Base-by-base conservation (phyloP, 176 grass and related monocot genomes). In the Lolium multiflorum region DNA sequence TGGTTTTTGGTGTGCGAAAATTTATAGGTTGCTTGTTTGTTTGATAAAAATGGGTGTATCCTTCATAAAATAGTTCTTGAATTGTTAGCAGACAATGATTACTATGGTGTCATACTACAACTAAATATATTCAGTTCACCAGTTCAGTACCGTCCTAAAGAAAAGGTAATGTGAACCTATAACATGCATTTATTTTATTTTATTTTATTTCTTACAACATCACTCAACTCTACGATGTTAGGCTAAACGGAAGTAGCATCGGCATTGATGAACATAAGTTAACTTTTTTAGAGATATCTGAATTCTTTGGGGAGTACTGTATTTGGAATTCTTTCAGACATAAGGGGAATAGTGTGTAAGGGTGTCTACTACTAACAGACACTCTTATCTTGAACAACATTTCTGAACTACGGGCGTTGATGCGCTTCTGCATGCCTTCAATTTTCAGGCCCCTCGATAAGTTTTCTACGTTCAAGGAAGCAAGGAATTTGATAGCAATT, bases 361-460 rank as follows among this genome's bases (percentile, higher is more conserved):
- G 43, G 43, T 46, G 43, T 46, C 4, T 46, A 7, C 43, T 46
- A 46, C 78, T 97, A 78, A 97, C 92, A 31, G 89, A 92, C 76
- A 97, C 95, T 69, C 95, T 92, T 38, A 93, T 94, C 71, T 92
- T 94, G 90, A 93, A 97, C 71, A 94, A 93, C 65, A 84, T 94
- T 76, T 85, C 88, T 50, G 92, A 97, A 76, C 79, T 94, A 83
- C 94, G 91, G 95, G 92, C 95, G 4, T 84, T 97, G 77, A 86
- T 93, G 89, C 92, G 90, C 85, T 93, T 97, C 54, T 97, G 95
- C 65, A 88, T 97, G 91, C 92, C 95, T 88, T 94, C 87, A 75
- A 43, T 92, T 81, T 97, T 94, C 44, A 86, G 87, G 48, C 86
- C 89, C 64, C 39, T 92, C 61, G 95, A 97, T 56, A 84, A 97